Conservation (phyloP, 495 filamentous ascomycete species). For the Penicillium bovifimosum region DNA sequence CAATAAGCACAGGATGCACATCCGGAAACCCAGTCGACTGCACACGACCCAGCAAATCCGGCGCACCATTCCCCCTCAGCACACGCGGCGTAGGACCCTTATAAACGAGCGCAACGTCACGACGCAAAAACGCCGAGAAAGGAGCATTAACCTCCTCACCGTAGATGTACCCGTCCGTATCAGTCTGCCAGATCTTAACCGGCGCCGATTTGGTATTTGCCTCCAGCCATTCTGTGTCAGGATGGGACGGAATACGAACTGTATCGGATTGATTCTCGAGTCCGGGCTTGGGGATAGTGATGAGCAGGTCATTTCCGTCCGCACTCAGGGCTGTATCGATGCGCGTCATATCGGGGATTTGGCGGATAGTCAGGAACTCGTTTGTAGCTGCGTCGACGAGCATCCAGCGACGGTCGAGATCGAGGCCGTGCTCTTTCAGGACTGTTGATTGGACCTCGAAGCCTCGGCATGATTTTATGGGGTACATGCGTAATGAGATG, state of each 20-base stretch:
- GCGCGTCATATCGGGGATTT: constrained; percentile 39
- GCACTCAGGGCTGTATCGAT: constrained; percentile 32
- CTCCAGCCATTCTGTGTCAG: constrained; percentile 27
- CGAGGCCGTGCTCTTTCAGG: constrained; percentile 65
- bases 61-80: constrained; percentile 36
- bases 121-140: constrained; percentile 32
- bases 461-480: constrained; percentile 82
- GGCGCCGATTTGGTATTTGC: constrained; percentile 25
- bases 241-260: constrained; percentile 30
- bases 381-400: constrained; percentile 33
- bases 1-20: constrained; percentile 44
- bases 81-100: constrained; percentile 41
- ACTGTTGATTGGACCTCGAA: constrained; percentile 62
- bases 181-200: constrained; percentile 38
- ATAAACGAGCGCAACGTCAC: constrained; percentile 33
- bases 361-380: constrained; percentile 41
- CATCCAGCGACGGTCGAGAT: constrained; percentile 67
- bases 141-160: constrained; percentile 25
- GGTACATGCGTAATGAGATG: constrained; percentile 66
- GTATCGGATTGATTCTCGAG: background rate
- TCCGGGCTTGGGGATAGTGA: constrained; percentile 22
- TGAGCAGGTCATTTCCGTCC: constrained; percentile 18
- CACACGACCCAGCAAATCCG: constrained; percentile 30
- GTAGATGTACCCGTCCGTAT: constrained; percentile 40
- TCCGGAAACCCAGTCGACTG: constrained; percentile 40